A percentile compares a stretch with the other conserved stretches of the same genome.
Conservation (phyloP, 345 rosid species). For the Turritis glabra region DNA sequence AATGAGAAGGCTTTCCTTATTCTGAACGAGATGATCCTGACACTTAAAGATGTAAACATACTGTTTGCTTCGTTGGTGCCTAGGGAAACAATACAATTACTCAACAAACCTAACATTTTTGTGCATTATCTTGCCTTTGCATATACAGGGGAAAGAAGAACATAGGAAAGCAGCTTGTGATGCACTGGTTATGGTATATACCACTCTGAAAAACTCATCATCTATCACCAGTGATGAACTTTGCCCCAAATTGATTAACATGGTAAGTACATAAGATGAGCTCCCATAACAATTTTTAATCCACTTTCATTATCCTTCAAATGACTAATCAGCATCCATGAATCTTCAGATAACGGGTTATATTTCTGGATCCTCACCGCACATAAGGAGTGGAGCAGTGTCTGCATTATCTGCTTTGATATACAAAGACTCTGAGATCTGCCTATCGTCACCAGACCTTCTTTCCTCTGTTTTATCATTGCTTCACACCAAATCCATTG, state of each 20-base stretch:
- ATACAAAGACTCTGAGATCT: slow-evolving; percentile 62
- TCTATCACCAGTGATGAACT: slow-evolving; percentile 42
- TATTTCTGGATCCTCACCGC: slow-evolving; percentile 89
- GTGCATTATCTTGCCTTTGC: slow-evolving; percentile 4
- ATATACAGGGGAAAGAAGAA: slow-evolving; percentile 72
- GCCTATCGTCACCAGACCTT: slow-evolving; percentile 62
- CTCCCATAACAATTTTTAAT: neutral
- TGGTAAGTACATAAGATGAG: slow-evolving; percentile 53
- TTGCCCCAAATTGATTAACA: slow-evolving; percentile 63
- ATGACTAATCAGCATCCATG: slow-evolving; percentile 15
- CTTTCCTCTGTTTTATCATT: slow-evolving; percentile 74
- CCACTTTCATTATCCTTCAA: neutral
- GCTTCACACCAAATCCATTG: slow-evolving; percentile 78
- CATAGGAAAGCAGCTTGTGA: slow-evolving; percentile 78
- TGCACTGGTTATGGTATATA: slow-evolving; percentile 58
- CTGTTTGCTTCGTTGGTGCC: slow-evolving; percentile 20
- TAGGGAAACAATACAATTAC: neutral
- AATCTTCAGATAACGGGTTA: slow-evolving; percentile 77
- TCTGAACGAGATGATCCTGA: slow-evolving; percentile 84
- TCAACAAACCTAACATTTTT: neutral
- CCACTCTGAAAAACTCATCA: slow-evolving; percentile 50
- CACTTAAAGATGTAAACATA: slow-evolving; percentile 77
- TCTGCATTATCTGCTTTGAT: slow-evolving; percentile 84
- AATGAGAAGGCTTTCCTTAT: slow-evolving; percentile 77
- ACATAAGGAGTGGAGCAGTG: slow-evolving; percentile 91